phyloP scores from a whole-genome alignment of 148 eudicot genomes.

The Nyssa sinensis region DNA sequence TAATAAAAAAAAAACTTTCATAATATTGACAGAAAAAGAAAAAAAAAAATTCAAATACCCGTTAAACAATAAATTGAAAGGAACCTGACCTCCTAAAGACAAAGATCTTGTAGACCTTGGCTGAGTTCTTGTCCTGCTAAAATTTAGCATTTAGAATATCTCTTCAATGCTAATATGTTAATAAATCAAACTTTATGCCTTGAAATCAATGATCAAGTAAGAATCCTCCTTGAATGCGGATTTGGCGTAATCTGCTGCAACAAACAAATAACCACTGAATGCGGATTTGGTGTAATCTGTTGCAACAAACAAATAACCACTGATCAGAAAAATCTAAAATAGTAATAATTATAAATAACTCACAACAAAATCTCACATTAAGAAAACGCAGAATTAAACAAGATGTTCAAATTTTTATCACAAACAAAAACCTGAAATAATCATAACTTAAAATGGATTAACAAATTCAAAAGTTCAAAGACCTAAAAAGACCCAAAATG shows the following conservation, averaged over 20 bases:
- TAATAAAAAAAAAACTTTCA: background rate
- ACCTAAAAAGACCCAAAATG: background rate
- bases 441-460: background rate
- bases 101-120: conserved; percentile 39
- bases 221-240: conserved; percentile 13
- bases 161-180: background rate
- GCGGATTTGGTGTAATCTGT: background rate
- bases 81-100: conserved; percentile 45
- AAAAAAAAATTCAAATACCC: background rate
- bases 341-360: no score
- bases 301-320: no score
- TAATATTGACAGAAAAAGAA: background rate
- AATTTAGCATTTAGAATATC: conserved; percentile 37
- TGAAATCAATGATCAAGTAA: conserved; percentile 9
- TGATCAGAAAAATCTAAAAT: no score
- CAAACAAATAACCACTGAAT: background rate
- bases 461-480: background rate
- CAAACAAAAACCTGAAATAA: background rate
- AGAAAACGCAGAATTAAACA: background rate
- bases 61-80: background rate
- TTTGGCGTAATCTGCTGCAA: conserved; percentile 10
- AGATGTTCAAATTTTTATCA: background rate
- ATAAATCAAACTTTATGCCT: background rate
- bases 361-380: background rate
- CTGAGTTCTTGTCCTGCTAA: conserved; percentile 43